Evolutionary conservation across 1,139 yeast genomes (phyloP).

Genomic region (Yamadazyma atlantica): DNA sequence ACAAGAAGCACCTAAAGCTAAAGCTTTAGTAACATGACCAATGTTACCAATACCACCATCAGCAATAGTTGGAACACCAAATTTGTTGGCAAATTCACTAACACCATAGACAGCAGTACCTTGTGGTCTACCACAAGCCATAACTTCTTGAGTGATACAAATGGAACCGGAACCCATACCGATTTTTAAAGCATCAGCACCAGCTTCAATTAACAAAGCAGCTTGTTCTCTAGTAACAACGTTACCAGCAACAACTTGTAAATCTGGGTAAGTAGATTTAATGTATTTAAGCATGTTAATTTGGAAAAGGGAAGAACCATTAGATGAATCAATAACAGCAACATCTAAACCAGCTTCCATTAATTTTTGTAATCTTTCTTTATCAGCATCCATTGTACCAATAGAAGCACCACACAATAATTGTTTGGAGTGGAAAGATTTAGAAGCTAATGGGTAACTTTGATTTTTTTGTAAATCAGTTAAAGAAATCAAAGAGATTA

Average conservation of each 20-base stretch:
- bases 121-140: constrained; percentile 99
- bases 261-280: constrained; percentile 72
- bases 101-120: constrained; percentile 95
- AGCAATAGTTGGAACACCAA: constrained; percentile 96
- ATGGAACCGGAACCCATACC: constrained; percentile 99
- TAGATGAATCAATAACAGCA: constrained; percentile 92
- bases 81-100: constrained; percentile 80
- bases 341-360: constrained; percentile 98
- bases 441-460: constrained; percentile 91
- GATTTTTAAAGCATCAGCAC: constrained; percentile 97
- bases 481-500: constrained; percentile 87
- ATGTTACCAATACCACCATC: constrained; percentile 99
- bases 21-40: constrained; percentile 96
- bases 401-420: constrained; percentile 98
- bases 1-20: constrained; percentile 94
- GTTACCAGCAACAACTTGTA: constrained; percentile 95
- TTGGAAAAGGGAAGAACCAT: constrained; percentile 96
- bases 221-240: constrained; percentile 99
- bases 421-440: constrained; percentile 90
- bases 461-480: constrained; percentile 97
- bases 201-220: constrained; percentile 90
- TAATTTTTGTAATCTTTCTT: constrained; percentile 75
- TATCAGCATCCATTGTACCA: constrained; percentile 91
- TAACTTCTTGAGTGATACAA: constrained; percentile 98
- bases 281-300: constrained; percentile 90